phyloP scores from a whole-genome alignment of 345 rosid genomes.

The Euphorbia tirucalli region DNA sequence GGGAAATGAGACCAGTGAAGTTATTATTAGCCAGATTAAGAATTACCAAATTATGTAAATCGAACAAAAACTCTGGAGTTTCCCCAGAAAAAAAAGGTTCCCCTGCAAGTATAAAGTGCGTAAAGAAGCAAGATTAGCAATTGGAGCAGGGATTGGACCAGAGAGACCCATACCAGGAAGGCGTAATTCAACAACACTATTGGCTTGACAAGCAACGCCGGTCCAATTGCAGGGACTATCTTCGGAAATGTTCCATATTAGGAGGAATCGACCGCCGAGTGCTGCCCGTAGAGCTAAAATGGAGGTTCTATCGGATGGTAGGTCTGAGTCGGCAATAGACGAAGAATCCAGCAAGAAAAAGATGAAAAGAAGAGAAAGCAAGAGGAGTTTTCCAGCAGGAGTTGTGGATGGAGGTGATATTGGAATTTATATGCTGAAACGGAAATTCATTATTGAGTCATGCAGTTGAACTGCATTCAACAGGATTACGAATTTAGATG shows the following conservation, averaged over 20 bases:
- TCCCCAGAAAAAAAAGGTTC: slow-evolving; percentile 67
- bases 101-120: slow-evolving; percentile 65
- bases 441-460: too few species aligned
- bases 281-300: slow-evolving; percentile 18
- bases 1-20: slow-evolving; percentile 36
- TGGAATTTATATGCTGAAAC: too few species aligned
- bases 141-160: slow-evolving; percentile 73
- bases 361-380: neutral
- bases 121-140: slow-evolving; percentile 54
- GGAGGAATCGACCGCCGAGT: slow-evolving; percentile 24
- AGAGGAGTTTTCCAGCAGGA: too few species aligned
- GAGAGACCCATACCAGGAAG: slow-evolving; percentile 75
- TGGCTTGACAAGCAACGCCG: slow-evolving; percentile 54
- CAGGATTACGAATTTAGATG: too few species aligned
- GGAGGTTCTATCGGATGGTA: slow-evolving; percentile 25
- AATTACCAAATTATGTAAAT: slow-evolving; percentile 31
- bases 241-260: slow-evolving; percentile 20
- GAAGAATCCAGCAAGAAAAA: neutral
- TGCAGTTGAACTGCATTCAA: too few species aligned
- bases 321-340: slow-evolving; percentile 18
- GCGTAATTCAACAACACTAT: slow-evolving; percentile 53
- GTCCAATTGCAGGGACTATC: slow-evolving; percentile 41
- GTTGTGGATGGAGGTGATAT: too few species aligned
- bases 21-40: slow-evolving; percentile 33
- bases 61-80: slow-evolving; percentile 50